These are phyloP conservation scores for Saccharomycopsis babjevae DNA, from an alignment of 805 yeast species.

Conservation along the genomic window DNA sequence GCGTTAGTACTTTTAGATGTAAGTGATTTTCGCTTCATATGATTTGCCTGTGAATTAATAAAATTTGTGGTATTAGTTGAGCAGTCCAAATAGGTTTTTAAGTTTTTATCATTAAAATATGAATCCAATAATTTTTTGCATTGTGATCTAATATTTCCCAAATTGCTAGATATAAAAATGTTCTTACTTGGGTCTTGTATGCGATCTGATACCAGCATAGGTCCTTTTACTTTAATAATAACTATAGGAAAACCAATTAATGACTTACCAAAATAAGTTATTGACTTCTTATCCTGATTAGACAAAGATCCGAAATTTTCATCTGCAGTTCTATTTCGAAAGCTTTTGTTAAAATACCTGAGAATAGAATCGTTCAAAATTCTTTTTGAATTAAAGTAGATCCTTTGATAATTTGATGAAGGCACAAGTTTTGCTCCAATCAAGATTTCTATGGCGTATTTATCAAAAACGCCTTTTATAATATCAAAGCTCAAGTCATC, in stretches of 20 bases:
- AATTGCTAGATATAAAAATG: not conserved
- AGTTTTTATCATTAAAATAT: not conserved
- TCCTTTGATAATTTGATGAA: conserved; percentile 32
- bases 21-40: too few species aligned
- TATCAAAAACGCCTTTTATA: not conserved
- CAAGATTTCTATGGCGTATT: conserved; percentile 13
- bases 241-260: not conserved
- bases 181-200: conserved; percentile 6
- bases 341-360: not conserved
- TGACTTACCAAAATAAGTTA: not conserved
- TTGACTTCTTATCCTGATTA: not conserved
- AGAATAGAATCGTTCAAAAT: conserved; percentile 20
- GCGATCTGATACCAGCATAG: not conserved
- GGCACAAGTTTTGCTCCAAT: conserved; percentile 30
- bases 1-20: too few species aligned
- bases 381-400: conserved; percentile 35
- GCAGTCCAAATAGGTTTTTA: not conserved
- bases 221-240: not conserved
- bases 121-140: not conserved
- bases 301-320: not conserved
- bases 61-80: not conserved
- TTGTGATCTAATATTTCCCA: not conserved
- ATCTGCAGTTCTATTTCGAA: not conserved
- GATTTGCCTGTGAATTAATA: not conserved
- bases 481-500: not conserved